Base-by-base conservation (phyloP, 1,139 yeast genomes). In the Magnusiomyces ingens region DNA sequence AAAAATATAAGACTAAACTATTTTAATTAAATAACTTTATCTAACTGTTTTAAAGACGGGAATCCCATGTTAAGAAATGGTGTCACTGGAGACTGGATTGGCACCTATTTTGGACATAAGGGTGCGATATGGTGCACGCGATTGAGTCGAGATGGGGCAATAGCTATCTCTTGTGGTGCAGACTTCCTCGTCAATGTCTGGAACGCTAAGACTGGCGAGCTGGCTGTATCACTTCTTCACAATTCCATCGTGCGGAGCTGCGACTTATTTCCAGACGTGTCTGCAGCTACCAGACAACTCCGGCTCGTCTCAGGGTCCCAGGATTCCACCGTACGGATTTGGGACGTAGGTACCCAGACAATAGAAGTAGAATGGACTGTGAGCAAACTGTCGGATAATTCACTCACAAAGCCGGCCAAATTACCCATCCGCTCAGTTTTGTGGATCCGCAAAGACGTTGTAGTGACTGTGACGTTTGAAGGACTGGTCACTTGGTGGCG, bases 71-170 rank as follows among this genome's bases (percentile, higher is more conserved):
- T 70, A 11, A 59, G 74, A 32, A 67, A 69, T 50, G 74, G 73
- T 1, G 63, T 65, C 21, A 69, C 72, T 13, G 74, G 74, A 1
- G 74, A 70, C 57, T 70, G 74, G 74, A 61, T 70, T 36, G 74
- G 74, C 36, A 69, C 74, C 3, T 70, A 65, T 52, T 55, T 69
- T 10, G 74, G 74, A 12, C 74, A 70, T 52, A 68, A 69, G 51
- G 74, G 74, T 3, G 72, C 74, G 4, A 66, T 67, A 5, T 68
- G 72, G 71, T 66, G 71, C 50, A 63, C 70, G n/a, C 56, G 68
- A 21, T 51, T 70, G 40, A 63, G 67, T 22, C 49, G 54, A 2
- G 65, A 65, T 50, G 68, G 66, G 6, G 50, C 56, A 2, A 54
- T 52, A 51, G 69, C 69, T 4, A 63, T 65, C 13, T 68, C 72